A percentile compares a stretch with the other conserved stretches of the same genome.
Conservation (phyloP, 306 rosid genomes). For the Vigna mungo region DNA sequence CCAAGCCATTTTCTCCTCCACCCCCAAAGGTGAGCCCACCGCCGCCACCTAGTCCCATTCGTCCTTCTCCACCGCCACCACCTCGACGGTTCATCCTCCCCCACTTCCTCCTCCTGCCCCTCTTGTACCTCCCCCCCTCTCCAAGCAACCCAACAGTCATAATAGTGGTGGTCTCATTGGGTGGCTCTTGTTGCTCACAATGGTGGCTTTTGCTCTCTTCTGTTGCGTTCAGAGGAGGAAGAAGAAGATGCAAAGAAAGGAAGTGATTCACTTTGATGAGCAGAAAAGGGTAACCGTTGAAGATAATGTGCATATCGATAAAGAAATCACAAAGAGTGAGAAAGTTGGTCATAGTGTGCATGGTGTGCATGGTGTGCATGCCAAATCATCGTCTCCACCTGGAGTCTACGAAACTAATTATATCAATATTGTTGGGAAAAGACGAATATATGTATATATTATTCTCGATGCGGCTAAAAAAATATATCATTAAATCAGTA, state of each 20-base stretch:
- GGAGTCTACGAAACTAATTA: conserved; percentile 31
- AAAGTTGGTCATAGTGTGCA: conserved; percentile 48
- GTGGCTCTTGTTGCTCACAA: conserved; percentile 56
- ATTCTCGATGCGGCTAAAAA: too few relatives aligned
- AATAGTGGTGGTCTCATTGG: too few relatives aligned
- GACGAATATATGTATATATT: too few relatives aligned
- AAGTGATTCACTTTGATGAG: conserved; percentile 66
- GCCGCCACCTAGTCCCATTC: conserved; percentile 42
- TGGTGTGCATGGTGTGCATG: conserved; percentile 54
- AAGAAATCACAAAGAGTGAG: conserved; percentile 53
- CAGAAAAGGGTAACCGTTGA: conserved; percentile 64
- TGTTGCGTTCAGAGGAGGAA: conserved; percentile 60
- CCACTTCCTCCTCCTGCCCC: too few relatives aligned
- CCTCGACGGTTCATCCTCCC: too few relatives aligned
- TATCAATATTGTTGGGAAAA: conserved; percentile 31
- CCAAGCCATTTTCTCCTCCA: conserved; percentile 34
- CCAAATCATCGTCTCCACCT: conserved; percentile 47
- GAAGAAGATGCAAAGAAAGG: conserved; percentile 61
- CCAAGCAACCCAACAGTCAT: too few relatives aligned
- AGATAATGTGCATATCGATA: conserved; percentile 72
- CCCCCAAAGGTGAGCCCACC: conserved; percentile 17
- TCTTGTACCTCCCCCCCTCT: too few relatives aligned
- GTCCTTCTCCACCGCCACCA: too few relatives aligned
- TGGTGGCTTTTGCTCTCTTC: conserved; percentile 66
- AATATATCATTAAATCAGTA: too few relatives aligned